A percentile compares a stretch with the other conserved stretches of the same genome.
These are phyloP conservation scores for Exophiala oligosperma DNA, from an alignment of 2,329 filamentous ascomycete genomes.

Conservation along the genomic window DNA sequence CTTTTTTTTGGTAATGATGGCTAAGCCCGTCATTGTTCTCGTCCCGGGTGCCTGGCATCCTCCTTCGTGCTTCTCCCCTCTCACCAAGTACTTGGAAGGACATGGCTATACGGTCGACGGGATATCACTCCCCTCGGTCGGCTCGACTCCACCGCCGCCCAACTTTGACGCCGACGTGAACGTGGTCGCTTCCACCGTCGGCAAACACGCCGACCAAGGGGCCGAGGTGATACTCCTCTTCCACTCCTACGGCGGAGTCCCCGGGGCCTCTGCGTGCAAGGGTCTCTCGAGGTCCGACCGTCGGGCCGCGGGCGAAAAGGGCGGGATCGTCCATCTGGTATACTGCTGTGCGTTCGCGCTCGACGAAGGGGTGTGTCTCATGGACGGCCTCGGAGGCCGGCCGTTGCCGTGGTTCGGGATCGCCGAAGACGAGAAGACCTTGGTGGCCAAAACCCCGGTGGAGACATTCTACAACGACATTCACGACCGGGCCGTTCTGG, in stretches of 20 bases:
- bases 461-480: constrained; percentile 39
- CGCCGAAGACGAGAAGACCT: constrained; percentile 4
- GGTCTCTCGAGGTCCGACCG: constrained; percentile 30
- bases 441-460: background rate
- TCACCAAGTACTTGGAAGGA: constrained; percentile 33
- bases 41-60: constrained; percentile 42
- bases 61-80: constrained; percentile 33
- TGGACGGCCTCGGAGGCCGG: background rate
- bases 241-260: constrained; percentile 38
- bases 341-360: constrained; percentile 36
- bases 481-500: constrained; percentile 20
- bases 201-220: constrained; percentile 27
- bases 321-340: constrained; percentile 34
- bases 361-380: constrained; percentile 26
- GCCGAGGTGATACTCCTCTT: constrained; percentile 26
- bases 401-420: constrained; percentile 9
- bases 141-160: constrained; percentile 35
- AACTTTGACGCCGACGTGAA: constrained; percentile 37
- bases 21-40: constrained; percentile 35
- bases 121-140: constrained; percentile 32
- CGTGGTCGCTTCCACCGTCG: constrained; percentile 31
- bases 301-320: constrained; percentile 25
- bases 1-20: background rate
- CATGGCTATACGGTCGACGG: constrained; percentile 35
- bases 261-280: constrained; percentile 32